phyloP scores from a whole-genome alignment of 2,329 filamentous ascomycete species.

The Colletotrichum costaricense region DNA sequence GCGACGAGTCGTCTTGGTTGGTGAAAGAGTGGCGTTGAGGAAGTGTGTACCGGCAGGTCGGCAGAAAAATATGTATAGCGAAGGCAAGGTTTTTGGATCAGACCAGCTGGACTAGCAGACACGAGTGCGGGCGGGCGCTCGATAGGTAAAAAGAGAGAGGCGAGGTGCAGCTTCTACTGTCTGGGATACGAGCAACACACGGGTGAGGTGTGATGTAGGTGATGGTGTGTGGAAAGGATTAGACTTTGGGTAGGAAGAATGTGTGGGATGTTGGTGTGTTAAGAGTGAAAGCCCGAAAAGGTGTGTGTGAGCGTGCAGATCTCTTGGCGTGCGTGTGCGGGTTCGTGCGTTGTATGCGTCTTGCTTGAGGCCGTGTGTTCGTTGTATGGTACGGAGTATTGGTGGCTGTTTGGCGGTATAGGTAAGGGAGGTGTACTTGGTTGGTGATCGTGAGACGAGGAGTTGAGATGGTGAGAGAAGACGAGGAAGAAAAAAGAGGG shows the following conservation, averaged over 20 bases:
- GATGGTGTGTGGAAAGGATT: not conserved
- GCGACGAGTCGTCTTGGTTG: constrained; percentile 11
- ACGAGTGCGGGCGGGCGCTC: constrained; percentile 8
- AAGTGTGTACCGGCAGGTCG: not conserved
- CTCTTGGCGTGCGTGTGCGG: constrained; percentile 22
- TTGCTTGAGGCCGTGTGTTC: not conserved
- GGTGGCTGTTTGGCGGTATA: not conserved
- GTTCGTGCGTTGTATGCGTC: constrained; percentile 14
- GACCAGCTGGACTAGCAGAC: constrained; percentile 19
- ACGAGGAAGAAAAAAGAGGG: constrained; percentile 4
- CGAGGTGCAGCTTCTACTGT: not conserved
- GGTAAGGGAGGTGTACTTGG: constrained; percentile 16
- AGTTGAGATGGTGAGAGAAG: not conserved
- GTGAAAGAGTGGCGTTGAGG: not conserved
- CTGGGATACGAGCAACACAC: not conserved
- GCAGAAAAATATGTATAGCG: constrained; percentile 12
- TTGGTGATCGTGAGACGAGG: constrained; percentile 6
- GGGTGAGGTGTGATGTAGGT: not conserved
- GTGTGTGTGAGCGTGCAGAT: constrained; percentile 20
- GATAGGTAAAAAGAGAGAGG: constrained; percentile 1
- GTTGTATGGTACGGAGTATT: not conserved
- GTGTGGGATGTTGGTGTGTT: constrained; percentile 21
- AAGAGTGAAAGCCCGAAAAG: constrained; percentile 3
- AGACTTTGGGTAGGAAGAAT: not conserved
- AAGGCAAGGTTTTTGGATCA: constrained; percentile 12